These are phyloP conservation scores for Castanea crenata DNA, from an alignment of 306 rosid species.

Conservation along the genomic window DNA sequence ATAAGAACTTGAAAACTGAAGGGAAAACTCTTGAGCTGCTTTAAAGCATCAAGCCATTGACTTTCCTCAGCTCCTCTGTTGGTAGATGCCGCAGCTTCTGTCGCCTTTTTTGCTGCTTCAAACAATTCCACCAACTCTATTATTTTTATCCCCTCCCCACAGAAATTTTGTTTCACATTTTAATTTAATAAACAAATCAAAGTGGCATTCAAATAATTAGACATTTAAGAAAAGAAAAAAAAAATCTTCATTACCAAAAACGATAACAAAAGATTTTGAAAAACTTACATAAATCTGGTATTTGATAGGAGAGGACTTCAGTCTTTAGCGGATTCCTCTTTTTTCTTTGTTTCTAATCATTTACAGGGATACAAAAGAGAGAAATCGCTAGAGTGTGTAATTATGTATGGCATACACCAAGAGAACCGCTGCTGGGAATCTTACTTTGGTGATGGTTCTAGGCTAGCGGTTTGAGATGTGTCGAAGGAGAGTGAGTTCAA, in stretches of 20 bases:
- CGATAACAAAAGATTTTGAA: neutral
- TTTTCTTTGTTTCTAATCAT: too few species aligned
- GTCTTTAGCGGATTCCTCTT: neutral
- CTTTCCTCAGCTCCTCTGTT: constrained; percentile 61
- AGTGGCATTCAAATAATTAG: neutral
- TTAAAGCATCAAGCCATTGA: constrained; percentile 78
- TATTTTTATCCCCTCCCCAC: neutral
- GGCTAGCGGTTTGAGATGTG: too few species aligned
- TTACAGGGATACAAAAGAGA: too few species aligned
- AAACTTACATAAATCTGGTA: constrained; percentile 22
- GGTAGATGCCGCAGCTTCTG: constrained; percentile 52
- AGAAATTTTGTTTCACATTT: neutral
- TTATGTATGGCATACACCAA: too few species aligned
- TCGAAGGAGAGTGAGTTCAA: too few species aligned
- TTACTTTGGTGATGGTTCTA: too few species aligned
- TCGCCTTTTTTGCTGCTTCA: constrained; percentile 71
- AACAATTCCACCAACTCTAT: constrained; percentile 81
- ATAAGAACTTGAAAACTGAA: constrained; percentile 46
- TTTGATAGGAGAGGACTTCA: neutral
- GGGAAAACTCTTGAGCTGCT: constrained; percentile 78
- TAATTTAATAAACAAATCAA: neutral
- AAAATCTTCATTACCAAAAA: neutral
- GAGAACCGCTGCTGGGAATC: too few species aligned
- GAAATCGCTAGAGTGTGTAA: neutral
- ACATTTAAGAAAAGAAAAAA: neutral